Evolutionary conservation across 306 rosid genomes (phyloP).

Genomic region (Urtica urens): DNA sequence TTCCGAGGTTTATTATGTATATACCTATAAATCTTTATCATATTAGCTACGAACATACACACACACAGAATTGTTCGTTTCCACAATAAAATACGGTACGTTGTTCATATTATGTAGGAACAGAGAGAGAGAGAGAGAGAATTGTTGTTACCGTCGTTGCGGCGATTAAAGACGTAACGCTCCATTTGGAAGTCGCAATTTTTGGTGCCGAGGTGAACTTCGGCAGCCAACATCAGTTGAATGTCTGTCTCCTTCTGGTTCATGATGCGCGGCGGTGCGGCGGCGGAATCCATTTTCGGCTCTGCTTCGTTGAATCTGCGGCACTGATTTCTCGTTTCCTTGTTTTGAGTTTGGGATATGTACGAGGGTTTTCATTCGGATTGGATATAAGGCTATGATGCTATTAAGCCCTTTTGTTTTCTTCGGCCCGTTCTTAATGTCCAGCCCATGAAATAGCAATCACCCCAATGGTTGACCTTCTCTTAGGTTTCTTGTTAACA

Average conservation of each 20-base stretch:
- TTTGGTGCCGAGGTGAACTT: slow-evolving; percentile 78
- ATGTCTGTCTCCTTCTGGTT: slow-evolving; percentile 72
- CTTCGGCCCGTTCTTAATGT: too few species aligned
- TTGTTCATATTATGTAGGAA: neutral
- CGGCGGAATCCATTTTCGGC: too few species aligned
- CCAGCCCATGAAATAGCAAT: too few species aligned
- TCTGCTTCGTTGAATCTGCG: too few species aligned
- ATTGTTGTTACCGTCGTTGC: slow-evolving; percentile 62
- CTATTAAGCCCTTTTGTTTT: too few species aligned
- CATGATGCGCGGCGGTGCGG: slow-evolving; percentile 41
- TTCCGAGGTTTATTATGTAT: slow-evolving; percentile 67
- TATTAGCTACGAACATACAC: neutral
- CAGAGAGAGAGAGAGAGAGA: neutral
- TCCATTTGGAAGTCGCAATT: slow-evolving; percentile 86
- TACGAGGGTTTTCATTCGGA: too few species aligned
- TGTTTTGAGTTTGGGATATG: too few species aligned
- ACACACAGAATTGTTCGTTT: too few species aligned
- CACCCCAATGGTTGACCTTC: too few species aligned
- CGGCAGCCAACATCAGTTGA: slow-evolving; percentile 77
- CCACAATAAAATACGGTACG: neutral
- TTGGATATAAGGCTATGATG: too few species aligned
- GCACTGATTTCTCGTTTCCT: too few species aligned
- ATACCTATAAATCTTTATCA: slow-evolving; percentile 32
- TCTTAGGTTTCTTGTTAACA: too few species aligned
- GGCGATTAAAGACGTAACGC: slow-evolving; percentile 77